These are phyloP conservation scores for Apiotrichum akiyoshidainum DNA, from an alignment of 1,284 basidiomycete genomes.

Conservation along the genomic window DNA sequence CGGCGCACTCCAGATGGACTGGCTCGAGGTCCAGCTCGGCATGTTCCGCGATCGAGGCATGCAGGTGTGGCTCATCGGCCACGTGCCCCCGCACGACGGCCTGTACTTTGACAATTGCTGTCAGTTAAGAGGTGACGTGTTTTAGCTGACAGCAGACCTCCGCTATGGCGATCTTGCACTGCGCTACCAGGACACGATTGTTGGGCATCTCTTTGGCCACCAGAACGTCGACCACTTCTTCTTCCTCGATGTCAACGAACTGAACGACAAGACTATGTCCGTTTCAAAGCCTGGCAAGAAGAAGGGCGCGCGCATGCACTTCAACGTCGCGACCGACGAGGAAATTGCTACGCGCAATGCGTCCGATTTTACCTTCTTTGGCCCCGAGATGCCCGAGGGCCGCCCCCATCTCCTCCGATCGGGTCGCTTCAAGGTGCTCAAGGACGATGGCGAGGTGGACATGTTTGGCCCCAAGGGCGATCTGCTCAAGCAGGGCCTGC, in stretches of 20 bases:
- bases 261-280: constrained; percentile 26
- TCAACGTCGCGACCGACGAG: not conserved
- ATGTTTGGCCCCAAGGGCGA: constrained; percentile 25
- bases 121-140: constrained; percentile 22
- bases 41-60: constrained; percentile 69
- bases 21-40: constrained; percentile 81
- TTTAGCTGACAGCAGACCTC: constrained; percentile 56
- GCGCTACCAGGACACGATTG: constrained; percentile 82
- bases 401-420: constrained; percentile 23
- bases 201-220: constrained; percentile 81
- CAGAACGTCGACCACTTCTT: constrained; percentile 55
- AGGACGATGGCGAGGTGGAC: constrained; percentile 11
- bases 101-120: constrained; percentile 80
- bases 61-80: constrained; percentile 63
- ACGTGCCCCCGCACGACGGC: constrained; percentile 64
- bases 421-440: constrained; percentile 28
- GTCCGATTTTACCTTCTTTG: constrained; percentile 19
- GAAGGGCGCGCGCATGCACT: not conserved
- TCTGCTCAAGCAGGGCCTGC: constrained; percentile 42
- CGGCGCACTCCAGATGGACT: constrained; percentile 80
- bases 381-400: constrained; percentile 30
- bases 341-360: not conserved
- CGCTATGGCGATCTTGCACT: constrained; percentile 78
- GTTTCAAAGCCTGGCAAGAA: not conserved
- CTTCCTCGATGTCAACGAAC: constrained; percentile 49